Percentiles rank a stretch among this genome's conserved stretches.
phyloP scores from a whole-genome alignment of 257 asterid genomes.

The Ligustrum vulgare region DNA sequence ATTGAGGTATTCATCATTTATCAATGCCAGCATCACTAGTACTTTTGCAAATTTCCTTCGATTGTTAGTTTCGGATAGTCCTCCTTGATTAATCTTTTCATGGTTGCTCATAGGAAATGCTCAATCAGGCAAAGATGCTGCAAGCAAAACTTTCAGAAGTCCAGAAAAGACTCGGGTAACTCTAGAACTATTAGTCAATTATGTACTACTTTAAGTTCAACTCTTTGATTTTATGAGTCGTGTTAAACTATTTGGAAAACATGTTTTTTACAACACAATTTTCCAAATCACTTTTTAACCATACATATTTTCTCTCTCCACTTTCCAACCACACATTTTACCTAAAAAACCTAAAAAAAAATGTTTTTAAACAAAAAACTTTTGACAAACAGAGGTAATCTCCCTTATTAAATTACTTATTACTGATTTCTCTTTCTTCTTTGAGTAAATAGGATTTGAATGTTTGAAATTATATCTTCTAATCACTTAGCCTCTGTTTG shows the following conservation, averaged over 20 bases:
- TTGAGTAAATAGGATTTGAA: neutral
- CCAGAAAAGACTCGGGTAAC: slow-evolving; percentile 55
- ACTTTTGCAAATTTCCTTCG: neutral
- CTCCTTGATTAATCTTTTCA: slow-evolving; percentile 2
- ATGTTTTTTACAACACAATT: no score
- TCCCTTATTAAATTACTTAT: neutral
- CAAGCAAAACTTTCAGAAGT: slow-evolving; percentile 52
- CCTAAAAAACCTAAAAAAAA: no score
- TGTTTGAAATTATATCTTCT: neutral
- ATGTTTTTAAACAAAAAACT: no score
- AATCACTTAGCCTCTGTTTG: neutral
- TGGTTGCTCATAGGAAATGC: slow-evolving; percentile 56
- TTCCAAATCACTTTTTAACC: no score
- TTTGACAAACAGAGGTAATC: no score
- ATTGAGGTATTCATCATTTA: slow-evolving; percentile 47
- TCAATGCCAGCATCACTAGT: slow-evolving; percentile 10
- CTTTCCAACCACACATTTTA: no score
- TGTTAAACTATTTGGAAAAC: no score
- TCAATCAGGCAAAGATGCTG: slow-evolving; percentile 49
- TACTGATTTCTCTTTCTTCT: neutral
- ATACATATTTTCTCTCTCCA: no score
- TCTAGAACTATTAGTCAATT: slow-evolving; percentile 21
- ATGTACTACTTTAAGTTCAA: neutral
- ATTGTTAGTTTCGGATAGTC: neutral
- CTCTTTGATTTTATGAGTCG: neutral